phyloP scores from a whole-genome alignment of 176 grass and related monocot genomes.

The Hordeum marinum region DNA sequence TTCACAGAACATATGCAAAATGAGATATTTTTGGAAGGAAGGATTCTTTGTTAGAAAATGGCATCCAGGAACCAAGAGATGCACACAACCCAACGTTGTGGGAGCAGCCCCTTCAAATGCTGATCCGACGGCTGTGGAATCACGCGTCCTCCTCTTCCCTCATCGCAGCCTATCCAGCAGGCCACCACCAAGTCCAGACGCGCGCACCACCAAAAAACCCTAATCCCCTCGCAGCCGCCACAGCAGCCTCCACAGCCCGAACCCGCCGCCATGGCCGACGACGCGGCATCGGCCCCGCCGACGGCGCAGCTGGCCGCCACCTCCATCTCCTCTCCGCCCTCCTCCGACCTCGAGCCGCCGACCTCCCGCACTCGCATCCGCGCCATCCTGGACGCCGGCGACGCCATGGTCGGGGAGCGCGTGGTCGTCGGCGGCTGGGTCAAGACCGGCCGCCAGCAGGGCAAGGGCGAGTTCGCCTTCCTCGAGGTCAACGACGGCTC shows the following conservation, averaged over 20 bases:
- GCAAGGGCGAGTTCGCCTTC: constrained; percentile 63
- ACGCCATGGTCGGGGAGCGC: constrained; percentile 26
- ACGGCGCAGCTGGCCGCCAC: constrained; percentile 27
- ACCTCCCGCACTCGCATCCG: constrained; percentile 31
- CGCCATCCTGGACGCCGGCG: constrained; percentile 28
- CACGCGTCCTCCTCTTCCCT: not conserved
- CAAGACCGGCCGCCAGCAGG: constrained; percentile 72
- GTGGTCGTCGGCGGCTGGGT: constrained; percentile 82
- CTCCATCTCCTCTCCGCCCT: not conserved
- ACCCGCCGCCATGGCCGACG: constrained; percentile 15
- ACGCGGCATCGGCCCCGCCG: not conserved
- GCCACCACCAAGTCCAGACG: not conserved
- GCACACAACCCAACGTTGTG: not conserved
- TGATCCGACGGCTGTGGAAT: not conserved
- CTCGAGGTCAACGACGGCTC: constrained; percentile 94
- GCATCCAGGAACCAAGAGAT: not conserved
- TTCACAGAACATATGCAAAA: too few relatives aligned
- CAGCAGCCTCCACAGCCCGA: not conserved
- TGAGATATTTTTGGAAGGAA: not conserved
- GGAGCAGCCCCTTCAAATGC: not conserved
- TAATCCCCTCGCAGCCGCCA: not conserved
- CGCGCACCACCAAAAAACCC: constrained; percentile 9
- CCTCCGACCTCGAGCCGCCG: constrained; percentile 25
- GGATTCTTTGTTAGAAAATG: not conserved
- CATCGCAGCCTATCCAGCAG: not conserved